Percentiles rank a stretch among this genome's conserved stretches.
Evolutionary conservation across 2,329 filamentous ascomycete genomes (phyloP).

Genomic region (Paraphoma chrysanthemicola): DNA sequence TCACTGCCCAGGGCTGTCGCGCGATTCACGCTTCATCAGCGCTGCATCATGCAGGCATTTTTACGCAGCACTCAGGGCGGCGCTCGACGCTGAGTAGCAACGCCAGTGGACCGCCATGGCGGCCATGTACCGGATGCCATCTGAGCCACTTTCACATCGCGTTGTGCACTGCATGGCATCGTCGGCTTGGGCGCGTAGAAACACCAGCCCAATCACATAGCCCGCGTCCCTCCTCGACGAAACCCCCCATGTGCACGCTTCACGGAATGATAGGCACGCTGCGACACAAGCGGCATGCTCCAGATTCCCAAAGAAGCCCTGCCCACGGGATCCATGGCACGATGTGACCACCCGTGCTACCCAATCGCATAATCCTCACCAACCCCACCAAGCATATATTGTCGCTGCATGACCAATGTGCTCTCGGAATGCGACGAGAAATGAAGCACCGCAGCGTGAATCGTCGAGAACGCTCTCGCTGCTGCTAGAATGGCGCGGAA

Average conservation of each 20-base stretch:
- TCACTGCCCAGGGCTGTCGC: neutral
- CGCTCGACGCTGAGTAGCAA: neutral
- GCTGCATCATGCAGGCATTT: constrained; percentile 1
- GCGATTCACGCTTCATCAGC: neutral
- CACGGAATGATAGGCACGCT: constrained; percentile 30
- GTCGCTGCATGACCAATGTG: constrained; percentile 35
- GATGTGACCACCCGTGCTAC: constrained; percentile 16
- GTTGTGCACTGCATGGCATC: constrained; percentile 27
- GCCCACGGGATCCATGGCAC: constrained; percentile 16
- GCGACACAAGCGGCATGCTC: constrained; percentile 28
- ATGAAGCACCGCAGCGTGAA: constrained; percentile 21
- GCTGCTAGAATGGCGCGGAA: constrained; percentile 1
- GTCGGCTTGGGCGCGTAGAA: constrained; percentile 37
- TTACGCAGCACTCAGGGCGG: constrained; percentile 6
- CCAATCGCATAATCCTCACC: constrained; percentile 31
- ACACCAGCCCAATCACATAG: constrained; percentile 37
- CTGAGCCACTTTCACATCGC: constrained; percentile 34
- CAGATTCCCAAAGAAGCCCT: constrained; percentile 19
- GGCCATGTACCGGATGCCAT: constrained; percentile 2
- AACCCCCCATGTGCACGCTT: constrained; percentile 24
- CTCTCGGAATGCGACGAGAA: constrained; percentile 6
- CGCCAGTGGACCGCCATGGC: neutral
- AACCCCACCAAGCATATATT: constrained; percentile 19
- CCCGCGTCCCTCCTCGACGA: neutral
- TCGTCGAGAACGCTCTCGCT: constrained; percentile 13